Conservation (phyloP, 805 yeast genomes). For the Yarrowia alimentaria region DNA sequence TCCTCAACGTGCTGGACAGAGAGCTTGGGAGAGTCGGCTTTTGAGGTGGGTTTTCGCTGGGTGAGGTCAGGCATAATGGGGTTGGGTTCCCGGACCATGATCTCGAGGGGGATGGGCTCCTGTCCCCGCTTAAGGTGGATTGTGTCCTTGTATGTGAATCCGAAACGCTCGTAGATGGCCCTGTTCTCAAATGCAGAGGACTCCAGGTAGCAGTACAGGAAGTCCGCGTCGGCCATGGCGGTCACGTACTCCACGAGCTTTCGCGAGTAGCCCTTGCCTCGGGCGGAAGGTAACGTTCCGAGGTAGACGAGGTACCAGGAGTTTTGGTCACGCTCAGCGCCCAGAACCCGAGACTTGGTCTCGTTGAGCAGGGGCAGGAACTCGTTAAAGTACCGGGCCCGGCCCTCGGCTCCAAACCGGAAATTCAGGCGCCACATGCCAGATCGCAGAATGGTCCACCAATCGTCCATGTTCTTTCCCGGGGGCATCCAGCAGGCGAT, state of each 20-base stretch:
- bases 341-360: slow-evolving; percentile 46
- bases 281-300: slow-evolving; percentile 56
- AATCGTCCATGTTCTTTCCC: slow-evolving; percentile 34
- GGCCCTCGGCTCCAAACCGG: slow-evolving; percentile 44
- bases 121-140: slow-evolving; percentile 29
- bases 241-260: slow-evolving; percentile 51
- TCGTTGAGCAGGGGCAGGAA: slow-evolving; percentile 49
- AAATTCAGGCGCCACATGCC: slow-evolving; percentile 43
- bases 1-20: slow-evolving; percentile 22
- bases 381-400: slow-evolving; percentile 51
- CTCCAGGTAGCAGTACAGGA: slow-evolving; percentile 51
- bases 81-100: slow-evolving; percentile 37
- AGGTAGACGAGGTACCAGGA: slow-evolving; percentile 61
- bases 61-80: slow-evolving; percentile 21
- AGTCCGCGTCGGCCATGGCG: slow-evolving; percentile 43
- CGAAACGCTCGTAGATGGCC: slow-evolving; percentile 53
- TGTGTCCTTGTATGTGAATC: slow-evolving; percentile 40
- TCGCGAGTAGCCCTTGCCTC: slow-evolving; percentile 60
- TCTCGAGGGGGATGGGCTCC: slow-evolving; percentile 31
- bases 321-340: slow-evolving; percentile 40
- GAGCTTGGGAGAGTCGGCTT: slow-evolving; percentile 16
- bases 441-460: slow-evolving; percentile 33
- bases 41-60: slow-evolving; percentile 16
- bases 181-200: slow-evolving; percentile 56
- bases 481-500: slow-evolving; percentile 43